Evolutionary conservation across 2,329 filamentous ascomycete species (phyloP).

Genomic region (Zasmidium angulare): DNA sequence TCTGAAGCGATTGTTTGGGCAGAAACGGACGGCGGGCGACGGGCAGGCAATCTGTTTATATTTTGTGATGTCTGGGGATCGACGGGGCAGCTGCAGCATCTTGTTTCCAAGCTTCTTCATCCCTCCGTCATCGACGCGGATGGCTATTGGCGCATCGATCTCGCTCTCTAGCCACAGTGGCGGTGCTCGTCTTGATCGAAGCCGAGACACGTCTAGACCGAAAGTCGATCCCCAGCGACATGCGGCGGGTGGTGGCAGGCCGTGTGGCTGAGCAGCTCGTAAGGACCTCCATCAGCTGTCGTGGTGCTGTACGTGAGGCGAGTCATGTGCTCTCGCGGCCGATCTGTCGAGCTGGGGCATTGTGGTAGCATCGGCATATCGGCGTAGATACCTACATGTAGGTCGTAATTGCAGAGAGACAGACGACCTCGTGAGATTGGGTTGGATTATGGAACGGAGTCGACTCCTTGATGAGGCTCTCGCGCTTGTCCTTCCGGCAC

Average conservation of each 20-base stretch:
- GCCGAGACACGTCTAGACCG: not conserved
- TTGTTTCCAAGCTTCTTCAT: slow-evolving; percentile 7
- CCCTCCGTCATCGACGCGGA: not conserved
- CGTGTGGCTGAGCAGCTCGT: not conserved
- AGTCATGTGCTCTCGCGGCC: slow-evolving; percentile 3
- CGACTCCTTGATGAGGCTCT: too few relatives aligned
- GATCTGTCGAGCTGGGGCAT: not conserved
- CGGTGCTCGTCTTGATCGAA: not conserved
- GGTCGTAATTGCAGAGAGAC: not conserved
- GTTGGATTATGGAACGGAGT: too few relatives aligned
- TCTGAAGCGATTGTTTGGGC: not conserved
- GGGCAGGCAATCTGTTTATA: too few relatives aligned
- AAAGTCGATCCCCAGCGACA: not conserved
- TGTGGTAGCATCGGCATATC: not conserved
- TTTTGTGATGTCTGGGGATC: not conserved
- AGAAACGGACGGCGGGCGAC: too few relatives aligned
- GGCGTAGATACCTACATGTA: too few relatives aligned
- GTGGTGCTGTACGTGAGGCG: not conserved
- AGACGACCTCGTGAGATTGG: not conserved
- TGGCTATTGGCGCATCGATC: not conserved
- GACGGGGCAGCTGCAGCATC: not conserved
- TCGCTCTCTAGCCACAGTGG: not conserved
- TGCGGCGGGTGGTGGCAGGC: not conserved
- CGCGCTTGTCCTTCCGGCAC: too few relatives aligned
- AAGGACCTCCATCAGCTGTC: too few relatives aligned